phyloP scores from a whole-genome alignment of 2,329 filamentous ascomycete genomes.

The Pseudocercospora fijiensis region DNA sequence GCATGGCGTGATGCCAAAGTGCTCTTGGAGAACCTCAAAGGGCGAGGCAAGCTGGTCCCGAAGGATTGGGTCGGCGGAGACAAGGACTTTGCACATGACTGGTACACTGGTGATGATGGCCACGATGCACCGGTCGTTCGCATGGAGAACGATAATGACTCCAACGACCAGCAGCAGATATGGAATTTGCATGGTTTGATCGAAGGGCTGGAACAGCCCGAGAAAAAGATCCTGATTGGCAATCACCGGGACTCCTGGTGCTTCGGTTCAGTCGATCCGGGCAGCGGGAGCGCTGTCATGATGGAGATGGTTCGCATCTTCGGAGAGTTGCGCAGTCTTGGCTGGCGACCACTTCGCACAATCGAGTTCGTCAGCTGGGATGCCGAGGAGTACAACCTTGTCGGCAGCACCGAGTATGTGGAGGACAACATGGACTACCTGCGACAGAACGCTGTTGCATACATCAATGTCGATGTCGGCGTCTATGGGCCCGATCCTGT shows the following conservation, averaged over 20 bases:
- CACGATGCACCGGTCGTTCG: constrained; percentile 63
- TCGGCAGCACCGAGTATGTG: constrained; percentile 92
- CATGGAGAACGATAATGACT: constrained; percentile 83
- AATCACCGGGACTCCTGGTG: constrained; percentile 94
- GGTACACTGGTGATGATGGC: constrained; percentile 68
- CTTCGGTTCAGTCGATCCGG: constrained; percentile 81
- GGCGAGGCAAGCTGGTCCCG: constrained; percentile 68
- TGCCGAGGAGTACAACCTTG: constrained; percentile 85
- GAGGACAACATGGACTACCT: constrained; percentile 76
- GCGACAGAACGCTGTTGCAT: constrained; percentile 73
- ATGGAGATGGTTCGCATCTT: constrained; percentile 85
- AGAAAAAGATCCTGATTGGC: constrained; percentile 84
- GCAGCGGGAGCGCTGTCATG: constrained; percentile 86
- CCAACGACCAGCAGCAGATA: constrained; percentile 76
- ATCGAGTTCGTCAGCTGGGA: constrained; percentile 99
- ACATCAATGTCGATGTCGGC: constrained; percentile 86
- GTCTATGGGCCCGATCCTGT: constrained; percentile 63
- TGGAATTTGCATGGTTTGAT: constrained; percentile 91
- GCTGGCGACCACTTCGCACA: constrained; percentile 89
- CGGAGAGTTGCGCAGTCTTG: constrained; percentile 69
- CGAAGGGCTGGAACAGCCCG: constrained; percentile 74
- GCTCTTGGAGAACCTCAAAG: constrained; percentile 72
- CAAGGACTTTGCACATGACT: constrained; percentile 61
- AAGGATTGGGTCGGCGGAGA: constrained; percentile 74
- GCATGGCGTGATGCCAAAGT: constrained; percentile 85